Percentiles rank a stretch among this genome's conserved stretches.
Conservation (phyloP, 108 stramenopile genomes). For the Discostella stelligeroides region DNA sequence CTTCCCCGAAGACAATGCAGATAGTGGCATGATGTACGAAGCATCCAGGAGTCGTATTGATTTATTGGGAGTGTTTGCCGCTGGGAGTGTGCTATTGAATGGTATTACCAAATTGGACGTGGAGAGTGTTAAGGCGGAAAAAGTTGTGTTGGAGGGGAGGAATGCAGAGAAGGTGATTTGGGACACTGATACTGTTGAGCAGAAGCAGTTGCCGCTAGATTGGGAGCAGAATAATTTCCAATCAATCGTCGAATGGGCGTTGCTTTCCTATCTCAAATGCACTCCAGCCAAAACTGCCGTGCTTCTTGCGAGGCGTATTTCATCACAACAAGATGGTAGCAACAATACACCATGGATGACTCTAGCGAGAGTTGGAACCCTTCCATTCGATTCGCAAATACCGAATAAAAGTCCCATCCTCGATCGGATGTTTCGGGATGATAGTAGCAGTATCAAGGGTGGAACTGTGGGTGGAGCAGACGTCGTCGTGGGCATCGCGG, state of each 20-base stretch:
- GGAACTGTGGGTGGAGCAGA: conserved; percentile 35
- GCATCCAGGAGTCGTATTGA: conserved; percentile 53
- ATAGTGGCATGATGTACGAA: conserved; percentile 29
- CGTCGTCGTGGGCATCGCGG: conserved; percentile 17
- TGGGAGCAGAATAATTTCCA: conserved; percentile 6
- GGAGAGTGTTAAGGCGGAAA: conserved; percentile 64
- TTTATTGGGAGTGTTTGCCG: conserved; percentile 78
- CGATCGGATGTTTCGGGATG: conserved; percentile 58
- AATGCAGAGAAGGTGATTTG: conserved; percentile 33
- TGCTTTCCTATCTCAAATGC: conserved; percentile 62
- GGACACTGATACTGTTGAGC: conserved; percentile 7
- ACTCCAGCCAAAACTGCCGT: conserved; percentile 76
- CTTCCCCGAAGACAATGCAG: conserved; percentile 41
- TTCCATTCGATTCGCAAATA: conserved; percentile 37
- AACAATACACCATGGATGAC: conserved; percentile 49
- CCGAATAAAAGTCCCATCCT: conserved; percentile 69
- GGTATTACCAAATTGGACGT: conserved; percentile 82
- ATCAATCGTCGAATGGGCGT: conserved; percentile 55
- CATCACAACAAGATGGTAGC: background rate
- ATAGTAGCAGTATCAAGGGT: conserved; percentile 37
- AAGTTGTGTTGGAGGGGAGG: conserved; percentile 69
- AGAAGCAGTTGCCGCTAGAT: conserved; percentile 2
- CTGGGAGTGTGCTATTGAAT: conserved; percentile 80
- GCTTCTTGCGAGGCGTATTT: conserved; percentile 38
- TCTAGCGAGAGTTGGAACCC: conserved; percentile 55